Percentiles rank a stretch among this genome's conserved stretches.
Conservation (phyloP, 179 eudicot genomes). For the Beta lomatogona region DNA sequence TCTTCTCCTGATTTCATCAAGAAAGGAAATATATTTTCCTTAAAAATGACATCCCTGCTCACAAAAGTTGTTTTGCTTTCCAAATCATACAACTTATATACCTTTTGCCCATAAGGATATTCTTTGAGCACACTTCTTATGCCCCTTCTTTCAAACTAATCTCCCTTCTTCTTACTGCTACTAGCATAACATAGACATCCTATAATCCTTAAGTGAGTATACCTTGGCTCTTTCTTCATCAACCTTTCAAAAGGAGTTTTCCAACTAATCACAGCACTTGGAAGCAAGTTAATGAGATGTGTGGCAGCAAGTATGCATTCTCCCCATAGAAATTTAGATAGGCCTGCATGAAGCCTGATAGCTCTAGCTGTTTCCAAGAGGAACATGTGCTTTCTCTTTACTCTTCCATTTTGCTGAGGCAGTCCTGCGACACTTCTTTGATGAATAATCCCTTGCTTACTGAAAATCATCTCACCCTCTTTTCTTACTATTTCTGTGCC, state of each 20-base stretch:
- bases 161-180: no score
- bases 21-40: no score
- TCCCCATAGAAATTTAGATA: not conserved
- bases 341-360: not conserved
- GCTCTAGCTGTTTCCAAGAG: not conserved
- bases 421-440: not conserved
- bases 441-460: not conserved
- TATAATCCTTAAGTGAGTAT: no score
- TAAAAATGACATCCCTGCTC: no score
- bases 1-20: no score
- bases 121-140: no score
- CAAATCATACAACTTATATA: no score
- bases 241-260: not conserved
- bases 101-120: no score
- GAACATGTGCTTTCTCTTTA: no score
- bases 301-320: not conserved
- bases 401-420: not conserved
- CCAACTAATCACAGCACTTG: not conserved
- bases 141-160: no score
- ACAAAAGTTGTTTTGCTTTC: no score
- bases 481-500: not conserved
- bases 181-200: no score
- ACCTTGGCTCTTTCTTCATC: not conserved
- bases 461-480: not conserved
- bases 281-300: not conserved